Conservation (phyloP, 1,284 basidiomycete species). For the Thecaphora frezii region DNA sequence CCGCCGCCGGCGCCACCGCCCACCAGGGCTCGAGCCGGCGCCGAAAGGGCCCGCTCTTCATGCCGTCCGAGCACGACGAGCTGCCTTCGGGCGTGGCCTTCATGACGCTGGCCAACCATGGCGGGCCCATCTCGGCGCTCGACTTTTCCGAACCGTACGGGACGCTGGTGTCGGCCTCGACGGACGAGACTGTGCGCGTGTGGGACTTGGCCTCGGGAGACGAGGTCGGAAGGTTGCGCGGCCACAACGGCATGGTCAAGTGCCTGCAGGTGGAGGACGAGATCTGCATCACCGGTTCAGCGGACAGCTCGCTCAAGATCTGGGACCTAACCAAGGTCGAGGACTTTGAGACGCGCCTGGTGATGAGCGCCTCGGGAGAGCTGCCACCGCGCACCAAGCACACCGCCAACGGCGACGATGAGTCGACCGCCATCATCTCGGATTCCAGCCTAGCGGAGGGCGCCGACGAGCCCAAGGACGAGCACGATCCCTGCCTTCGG, state of each 20-base stretch:
- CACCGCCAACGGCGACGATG: slow-evolving; percentile 12
- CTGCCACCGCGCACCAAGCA: slow-evolving; percentile 16
- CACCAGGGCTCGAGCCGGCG: slow-evolving; percentile 38
- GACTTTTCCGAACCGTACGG: slow-evolving; percentile 98
- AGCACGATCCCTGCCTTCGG: slow-evolving; percentile 68
- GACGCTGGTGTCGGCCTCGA: slow-evolving; percentile 85
- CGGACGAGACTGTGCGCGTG: slow-evolving; percentile 92
- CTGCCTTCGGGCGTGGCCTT: slow-evolving; percentile 91
- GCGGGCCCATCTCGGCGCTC: slow-evolving; percentile 79
- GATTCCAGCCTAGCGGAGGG: slow-evolving; percentile 50
- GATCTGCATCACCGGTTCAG: slow-evolving; percentile 86
- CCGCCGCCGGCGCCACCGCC: slow-evolving; percentile 22
- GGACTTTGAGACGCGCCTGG: slow-evolving; percentile 45
- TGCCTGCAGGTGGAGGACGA: slow-evolving; percentile 88
- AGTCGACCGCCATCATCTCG: slow-evolving; percentile 25
- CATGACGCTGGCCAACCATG: slow-evolving; percentile 85
- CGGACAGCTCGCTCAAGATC: slow-evolving; percentile 79
- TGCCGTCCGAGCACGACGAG: slow-evolving; percentile 96
- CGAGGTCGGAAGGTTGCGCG: slow-evolving; percentile 92
- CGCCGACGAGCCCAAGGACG: slow-evolving; percentile 61
- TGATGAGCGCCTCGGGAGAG: slow-evolving; percentile 42
- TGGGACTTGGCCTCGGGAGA: slow-evolving; percentile 82
- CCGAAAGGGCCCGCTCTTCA: slow-evolving; percentile 71
- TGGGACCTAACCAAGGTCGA: slow-evolving; percentile 71
- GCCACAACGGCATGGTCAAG: slow-evolving; percentile 92